phyloP scores from a whole-genome alignment of 768 basidiomycete species.

The Terana coerulea region DNA sequence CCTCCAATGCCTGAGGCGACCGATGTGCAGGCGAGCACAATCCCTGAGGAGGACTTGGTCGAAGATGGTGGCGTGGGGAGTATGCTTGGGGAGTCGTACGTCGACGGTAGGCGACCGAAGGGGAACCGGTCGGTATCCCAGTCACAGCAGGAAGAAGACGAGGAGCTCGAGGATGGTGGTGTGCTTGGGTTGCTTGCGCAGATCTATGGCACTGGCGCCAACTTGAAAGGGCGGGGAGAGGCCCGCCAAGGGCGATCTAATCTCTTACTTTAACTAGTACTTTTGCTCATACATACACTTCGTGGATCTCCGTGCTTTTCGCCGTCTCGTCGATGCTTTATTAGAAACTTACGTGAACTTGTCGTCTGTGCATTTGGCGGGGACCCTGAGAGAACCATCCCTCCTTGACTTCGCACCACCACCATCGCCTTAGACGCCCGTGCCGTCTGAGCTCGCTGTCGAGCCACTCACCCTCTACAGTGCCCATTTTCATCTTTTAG shows the following conservation, averaged over 20 bases:
- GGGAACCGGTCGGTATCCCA: constrained; percentile 16
- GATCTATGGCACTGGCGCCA: constrained; percentile 59
- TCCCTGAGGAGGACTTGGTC: constrained; percentile 45
- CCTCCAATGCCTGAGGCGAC: constrained; percentile 4
- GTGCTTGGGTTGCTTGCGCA: constrained; percentile 83
- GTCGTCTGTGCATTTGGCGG: no score
- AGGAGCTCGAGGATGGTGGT: constrained; percentile 71
- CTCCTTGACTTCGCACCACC: no score
- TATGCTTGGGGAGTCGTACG: constrained; percentile 69
- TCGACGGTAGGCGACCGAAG: constrained; percentile 55
- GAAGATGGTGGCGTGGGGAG: constrained; percentile 56
- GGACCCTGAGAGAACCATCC: no score
- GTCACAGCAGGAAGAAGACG: constrained; percentile 50
- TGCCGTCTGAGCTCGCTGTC: no score
- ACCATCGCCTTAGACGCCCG: no score
- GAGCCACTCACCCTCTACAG: no score
- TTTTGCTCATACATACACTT: no score
- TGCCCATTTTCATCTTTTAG: no score
- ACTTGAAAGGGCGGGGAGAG: constrained; percentile 27
- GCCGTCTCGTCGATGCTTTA: no score
- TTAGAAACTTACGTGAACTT: no score
- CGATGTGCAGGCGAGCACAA: constrained; percentile 17
- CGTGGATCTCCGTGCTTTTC: no score
- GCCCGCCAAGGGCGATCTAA: constrained; percentile 25
- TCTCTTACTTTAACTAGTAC: no score